phyloP scores from a whole-genome alignment of 192 early-diverging fungal genomes.

The Coemansia sp. region DNA sequence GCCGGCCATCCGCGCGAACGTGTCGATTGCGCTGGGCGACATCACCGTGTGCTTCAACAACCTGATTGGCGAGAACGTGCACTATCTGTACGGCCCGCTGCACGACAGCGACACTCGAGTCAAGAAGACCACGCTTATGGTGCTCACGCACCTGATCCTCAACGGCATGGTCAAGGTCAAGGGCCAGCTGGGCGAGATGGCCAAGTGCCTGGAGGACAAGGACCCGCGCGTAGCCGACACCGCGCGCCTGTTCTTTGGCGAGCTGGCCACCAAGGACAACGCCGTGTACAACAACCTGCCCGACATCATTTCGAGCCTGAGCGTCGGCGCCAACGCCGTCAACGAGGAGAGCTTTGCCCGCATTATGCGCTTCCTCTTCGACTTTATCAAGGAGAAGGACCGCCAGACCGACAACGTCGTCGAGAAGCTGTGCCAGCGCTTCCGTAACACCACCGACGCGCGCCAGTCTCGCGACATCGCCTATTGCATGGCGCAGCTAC shows the following conservation, averaged over 20 bases:
- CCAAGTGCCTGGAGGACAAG: slow-evolving; percentile 88
- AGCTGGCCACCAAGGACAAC: slow-evolving; percentile 93
- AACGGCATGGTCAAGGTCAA: slow-evolving; percentile 99
- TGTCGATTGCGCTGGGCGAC: slow-evolving; percentile 96
- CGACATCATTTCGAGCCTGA: slow-evolving; percentile 94
- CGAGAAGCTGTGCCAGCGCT: slow-evolving; percentile 94
- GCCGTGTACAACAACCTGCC: slow-evolving; percentile 99
- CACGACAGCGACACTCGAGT: slow-evolving; percentile 74
- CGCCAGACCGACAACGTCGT: slow-evolving; percentile 91
- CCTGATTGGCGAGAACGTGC: slow-evolving; percentile 94
- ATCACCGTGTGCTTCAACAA: slow-evolving; percentile 97
- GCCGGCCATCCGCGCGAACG: slow-evolving; percentile 86
- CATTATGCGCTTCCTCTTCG: slow-evolving; percentile 95
- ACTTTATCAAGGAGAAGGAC: slow-evolving; percentile 89
- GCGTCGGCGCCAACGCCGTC: slow-evolving; percentile 60
- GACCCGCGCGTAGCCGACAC: slow-evolving; percentile 88
- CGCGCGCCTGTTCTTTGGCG: slow-evolving; percentile 93
- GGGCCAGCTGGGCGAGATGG: slow-evolving; percentile 97
- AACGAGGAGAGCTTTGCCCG: slow-evolving; percentile 77
- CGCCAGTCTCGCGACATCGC: slow-evolving; percentile 89
- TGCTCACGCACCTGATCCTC: slow-evolving; percentile 92
- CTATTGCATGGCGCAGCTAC: slow-evolving; percentile 84
- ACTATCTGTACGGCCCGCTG: slow-evolving; percentile 89
- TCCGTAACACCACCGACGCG: slow-evolving; percentile 70
- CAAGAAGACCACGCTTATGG: slow-evolving; percentile 98